Base-by-base conservation (phyloP, 768 basidiomycete species). In the Pisolithus sp. region DNA sequence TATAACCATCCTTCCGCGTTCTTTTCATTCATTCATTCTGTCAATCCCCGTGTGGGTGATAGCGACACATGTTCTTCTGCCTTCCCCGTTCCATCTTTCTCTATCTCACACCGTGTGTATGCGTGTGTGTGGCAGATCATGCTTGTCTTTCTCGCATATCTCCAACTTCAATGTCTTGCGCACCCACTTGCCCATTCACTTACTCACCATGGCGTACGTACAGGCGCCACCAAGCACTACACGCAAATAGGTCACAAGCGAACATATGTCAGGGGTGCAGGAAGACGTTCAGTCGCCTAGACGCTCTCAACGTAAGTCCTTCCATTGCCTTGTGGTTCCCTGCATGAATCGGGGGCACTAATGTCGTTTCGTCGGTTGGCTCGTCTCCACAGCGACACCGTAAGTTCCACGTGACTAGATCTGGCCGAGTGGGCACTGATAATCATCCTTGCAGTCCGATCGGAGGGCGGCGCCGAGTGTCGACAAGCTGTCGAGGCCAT, bases 191-290 rank as follows among this genome's bases (percentile, higher is more conserved):
- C 31, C 21, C 46, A 18, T 30, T 8, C 34, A 17, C 12, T 18
- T 18, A 47, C 31, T 26, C 26, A 41, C 51, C 48, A 37, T 42
- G 34, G 34, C 52, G 18, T 53, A 52, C 40, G 24, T 49, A 36
- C 65, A 89, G 88, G 67, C 86, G 93, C 31, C 93, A 95, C 65
- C 90, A 93, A 71, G 88, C 90, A 2, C 75, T 97, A 6, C 93
- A 97, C 59, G 81, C 84, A 13, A 81, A 86, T 43, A 88, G 92
- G 60, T 79, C 89, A 8, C 84, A 88, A 61, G 79, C 84, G 28
- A 93, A 95, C 66, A 76, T 88, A 48, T 97, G 93, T 61, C 83
- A 85, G 56, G 92, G 91, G 2, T 97, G 93, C 71, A 86, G 90
- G 64, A 94, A 95, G 76, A 87, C 91, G 10, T 97, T 97, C 69